A percentile compares a stretch with the other conserved stretches of the same genome.
phyloP scores from a whole-genome alignment of 2,329 filamentous ascomycete species.

The Ophiostoma novo-ulmi region DNA sequence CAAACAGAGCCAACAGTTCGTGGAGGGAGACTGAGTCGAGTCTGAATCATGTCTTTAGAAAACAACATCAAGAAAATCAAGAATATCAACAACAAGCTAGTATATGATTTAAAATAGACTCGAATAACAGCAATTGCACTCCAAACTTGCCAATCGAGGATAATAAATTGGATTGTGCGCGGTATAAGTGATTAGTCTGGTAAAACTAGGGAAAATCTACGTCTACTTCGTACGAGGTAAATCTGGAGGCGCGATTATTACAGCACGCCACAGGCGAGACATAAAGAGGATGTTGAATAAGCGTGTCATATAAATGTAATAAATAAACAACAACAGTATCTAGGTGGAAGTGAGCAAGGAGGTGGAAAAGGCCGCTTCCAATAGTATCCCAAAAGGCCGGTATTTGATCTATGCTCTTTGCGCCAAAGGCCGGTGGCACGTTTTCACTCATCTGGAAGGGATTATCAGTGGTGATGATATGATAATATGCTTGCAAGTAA shows the following conservation, averaged over 20 bases:
- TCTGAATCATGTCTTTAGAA: background rate
- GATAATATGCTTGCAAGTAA: too few species aligned
- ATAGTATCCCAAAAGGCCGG: background rate
- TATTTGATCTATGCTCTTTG: background rate
- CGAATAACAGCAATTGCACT: background rate
- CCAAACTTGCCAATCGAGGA: background rate
- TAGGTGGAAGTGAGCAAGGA: background rate
- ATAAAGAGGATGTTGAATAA: conserved; percentile 3
- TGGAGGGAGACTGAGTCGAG: background rate
- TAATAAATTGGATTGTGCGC: conserved; percentile 7
- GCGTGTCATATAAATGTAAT: background rate
- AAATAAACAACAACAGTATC: background rate
- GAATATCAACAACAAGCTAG: background rate
- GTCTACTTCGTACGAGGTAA: background rate
- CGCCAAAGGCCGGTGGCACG: background rate
- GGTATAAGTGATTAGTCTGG: background rate
- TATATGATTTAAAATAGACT: background rate
- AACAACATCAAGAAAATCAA: background rate
- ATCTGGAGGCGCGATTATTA: background rate
- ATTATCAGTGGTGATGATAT: background rate
- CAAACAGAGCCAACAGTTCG: background rate
- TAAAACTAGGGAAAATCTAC: background rate
- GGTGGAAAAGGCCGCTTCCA: background rate
- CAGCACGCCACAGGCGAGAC: conserved; percentile 3
- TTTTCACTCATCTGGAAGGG: background rate